A percentile compares a stretch with the other conserved stretches of the same genome.
phyloP scores from a whole-genome alignment of 1,284 basidiomycete genomes.

The Coriolopsis trogii region DNA sequence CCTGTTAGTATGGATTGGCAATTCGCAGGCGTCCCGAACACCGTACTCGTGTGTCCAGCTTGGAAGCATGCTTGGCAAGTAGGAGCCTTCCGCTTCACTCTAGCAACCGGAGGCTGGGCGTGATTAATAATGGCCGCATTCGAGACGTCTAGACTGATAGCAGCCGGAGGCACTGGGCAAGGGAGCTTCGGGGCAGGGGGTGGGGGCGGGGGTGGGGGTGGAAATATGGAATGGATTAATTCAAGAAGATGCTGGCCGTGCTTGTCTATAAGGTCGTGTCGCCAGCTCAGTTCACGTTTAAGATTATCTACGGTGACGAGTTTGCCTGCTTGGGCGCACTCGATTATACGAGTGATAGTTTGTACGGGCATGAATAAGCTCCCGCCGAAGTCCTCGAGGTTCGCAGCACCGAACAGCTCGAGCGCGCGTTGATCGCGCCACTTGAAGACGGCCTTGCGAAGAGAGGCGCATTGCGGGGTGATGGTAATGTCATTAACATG shows the following conservation, averaged over 20 bases:
- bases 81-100: too few species aligned
- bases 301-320: not conserved
- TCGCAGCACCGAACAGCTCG: not conserved
- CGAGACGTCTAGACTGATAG: too few species aligned
- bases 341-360: not conserved
- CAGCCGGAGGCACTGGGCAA: too few species aligned
- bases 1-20: too few species aligned
- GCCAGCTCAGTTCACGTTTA: not conserved
- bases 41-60: too few species aligned
- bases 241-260: not conserved
- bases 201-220: not conserved
- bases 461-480: too few species aligned
- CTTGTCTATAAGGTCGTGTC: not conserved
- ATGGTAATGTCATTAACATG: not conserved
- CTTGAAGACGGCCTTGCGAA: not conserved
- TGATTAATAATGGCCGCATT: too few species aligned
- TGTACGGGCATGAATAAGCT: not conserved
- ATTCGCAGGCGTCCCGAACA: too few species aligned
- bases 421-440: not conserved
- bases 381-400: not conserved
- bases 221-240: not conserved
- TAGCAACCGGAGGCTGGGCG: too few species aligned
- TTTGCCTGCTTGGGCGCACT: slow-evolving; percentile 3
- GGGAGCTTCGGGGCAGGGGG: too few species aligned
- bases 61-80: too few species aligned